phyloP scores from a whole-genome alignment of 768 basidiomycete genomes.

The Lentinula guzmanii region DNA sequence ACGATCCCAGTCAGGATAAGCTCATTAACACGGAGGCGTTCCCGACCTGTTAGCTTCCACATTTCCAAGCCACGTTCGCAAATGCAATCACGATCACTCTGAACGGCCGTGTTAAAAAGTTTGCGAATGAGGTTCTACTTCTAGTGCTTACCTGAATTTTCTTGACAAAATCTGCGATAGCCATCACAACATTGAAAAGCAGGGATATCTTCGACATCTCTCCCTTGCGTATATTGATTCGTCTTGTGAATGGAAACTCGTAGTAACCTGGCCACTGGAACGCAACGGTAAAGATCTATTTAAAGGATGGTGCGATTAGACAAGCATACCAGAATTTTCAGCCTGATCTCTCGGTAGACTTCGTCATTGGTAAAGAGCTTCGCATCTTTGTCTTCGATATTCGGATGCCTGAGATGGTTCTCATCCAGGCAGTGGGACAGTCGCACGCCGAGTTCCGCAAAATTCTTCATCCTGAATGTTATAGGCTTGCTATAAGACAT shows the following conservation, averaged over 20 bases:
- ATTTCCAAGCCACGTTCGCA: slow-evolving; percentile 30
- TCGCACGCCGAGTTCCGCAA: neutral
- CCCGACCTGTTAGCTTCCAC: slow-evolving; percentile 25
- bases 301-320: neutral
- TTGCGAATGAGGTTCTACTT: neutral
- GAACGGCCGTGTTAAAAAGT: neutral
- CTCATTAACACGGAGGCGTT: slow-evolving; percentile 20
- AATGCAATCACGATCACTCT: slow-evolving; percentile 12
- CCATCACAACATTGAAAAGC: slow-evolving; percentile 22
- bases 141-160: slow-evolving; percentile 22
- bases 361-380: neutral
- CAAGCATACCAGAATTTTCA: slow-evolving; percentile 18
- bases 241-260: slow-evolving; percentile 28
- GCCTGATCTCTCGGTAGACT: slow-evolving; percentile 18
- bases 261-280: slow-evolving; percentile 46
- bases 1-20: slow-evolving; percentile 31
- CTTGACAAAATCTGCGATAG: slow-evolving; percentile 23
- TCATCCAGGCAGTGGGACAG: neutral
- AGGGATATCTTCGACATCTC: slow-evolving; percentile 24
- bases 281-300: neutral
- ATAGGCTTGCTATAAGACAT: slow-evolving; percentile 1
- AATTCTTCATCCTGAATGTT: neutral
- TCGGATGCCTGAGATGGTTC: neutral
- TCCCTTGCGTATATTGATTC: slow-evolving; percentile 27
- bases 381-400: neutral